A percentile compares a stretch with the other conserved stretches of the same genome.
These are phyloP conservation scores for Cynanchum wilfordii DNA, from an alignment of 257 asterid species.

Conservation along the genomic window DNA sequence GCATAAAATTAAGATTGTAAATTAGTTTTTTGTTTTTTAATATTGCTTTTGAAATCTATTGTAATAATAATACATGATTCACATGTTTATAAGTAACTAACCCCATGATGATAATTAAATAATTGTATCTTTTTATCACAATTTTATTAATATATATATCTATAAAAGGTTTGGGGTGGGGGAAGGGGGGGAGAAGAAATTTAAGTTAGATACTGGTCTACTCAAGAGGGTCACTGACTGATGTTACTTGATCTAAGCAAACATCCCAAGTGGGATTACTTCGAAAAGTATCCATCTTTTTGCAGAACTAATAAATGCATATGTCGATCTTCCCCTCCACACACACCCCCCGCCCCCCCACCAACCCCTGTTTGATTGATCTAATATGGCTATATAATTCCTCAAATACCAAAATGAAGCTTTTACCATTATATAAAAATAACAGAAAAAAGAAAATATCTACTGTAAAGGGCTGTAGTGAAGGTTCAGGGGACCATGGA, in stretches of 20 bases:
- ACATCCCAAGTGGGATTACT: conserved; percentile 46
- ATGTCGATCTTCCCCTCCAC: no score
- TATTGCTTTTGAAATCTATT: no score
- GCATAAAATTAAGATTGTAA: no score
- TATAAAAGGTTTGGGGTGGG: no score
- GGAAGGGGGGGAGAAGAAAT: not conserved
- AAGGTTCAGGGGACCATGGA: conserved; percentile 16
- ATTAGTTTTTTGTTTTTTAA: no score
- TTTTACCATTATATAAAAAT: not conserved
- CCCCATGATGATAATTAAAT: not conserved
- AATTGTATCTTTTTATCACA: not conserved
- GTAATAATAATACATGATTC: not conserved
- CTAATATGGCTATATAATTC: not conserved
- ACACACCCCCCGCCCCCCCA: no score
- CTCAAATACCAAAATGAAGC: not conserved
- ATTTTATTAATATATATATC: no score
- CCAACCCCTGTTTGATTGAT: no score
- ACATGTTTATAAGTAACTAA: not conserved
- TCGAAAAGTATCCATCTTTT: conserved; percentile 27
- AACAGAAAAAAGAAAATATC: no score
- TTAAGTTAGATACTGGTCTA: conserved; percentile 32
- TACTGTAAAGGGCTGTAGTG: not conserved
- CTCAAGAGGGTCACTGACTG: conserved; percentile 24
- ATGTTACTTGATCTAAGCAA: conserved; percentile 26
- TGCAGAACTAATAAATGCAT: conserved; percentile 32